A percentile compares a stretch with the other conserved stretches of the same genome.
phyloP scores from a whole-genome alignment of 2,329 filamentous ascomycete species.

The Fusarium tupiense region DNA sequence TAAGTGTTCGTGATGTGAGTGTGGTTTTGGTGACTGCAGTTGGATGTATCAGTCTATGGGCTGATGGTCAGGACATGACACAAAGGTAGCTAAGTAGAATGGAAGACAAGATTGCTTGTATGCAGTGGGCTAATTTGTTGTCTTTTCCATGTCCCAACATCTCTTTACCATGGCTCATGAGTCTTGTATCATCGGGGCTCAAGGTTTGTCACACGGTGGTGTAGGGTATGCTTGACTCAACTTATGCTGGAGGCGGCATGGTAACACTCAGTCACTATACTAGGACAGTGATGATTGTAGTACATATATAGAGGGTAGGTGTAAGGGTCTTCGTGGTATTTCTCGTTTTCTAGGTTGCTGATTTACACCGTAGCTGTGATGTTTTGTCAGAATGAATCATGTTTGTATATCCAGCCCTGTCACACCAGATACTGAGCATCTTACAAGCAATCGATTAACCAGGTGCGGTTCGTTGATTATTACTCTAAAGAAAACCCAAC shows the following conservation, averaged over 20 bases:
- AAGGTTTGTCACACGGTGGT: neutral
- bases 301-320: neutral
- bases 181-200: neutral
- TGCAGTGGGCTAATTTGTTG: neutral
- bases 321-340: no score
- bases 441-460: neutral
- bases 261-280: neutral
- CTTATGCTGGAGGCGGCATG: neutral
- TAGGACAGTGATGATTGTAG: neutral
- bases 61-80: neutral
- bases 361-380: neutral
- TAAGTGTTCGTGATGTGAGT: neutral
- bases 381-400: neutral
- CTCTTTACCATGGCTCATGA: neutral
- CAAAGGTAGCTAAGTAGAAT: neutral
- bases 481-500: no score
- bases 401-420: neutral
- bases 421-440: no score
- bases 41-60: neutral
- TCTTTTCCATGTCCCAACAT: neutral
- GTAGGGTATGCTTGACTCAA: constrained; percentile 23
- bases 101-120: neutral
- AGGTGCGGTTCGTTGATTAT: neutral
- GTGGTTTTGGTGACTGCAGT: neutral
- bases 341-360: neutral